Percentiles rank a stretch among this genome's conserved stretches.
phyloP scores from a whole-genome alignment of 306 rosid species.

The Cucumis cinereus region DNA sequence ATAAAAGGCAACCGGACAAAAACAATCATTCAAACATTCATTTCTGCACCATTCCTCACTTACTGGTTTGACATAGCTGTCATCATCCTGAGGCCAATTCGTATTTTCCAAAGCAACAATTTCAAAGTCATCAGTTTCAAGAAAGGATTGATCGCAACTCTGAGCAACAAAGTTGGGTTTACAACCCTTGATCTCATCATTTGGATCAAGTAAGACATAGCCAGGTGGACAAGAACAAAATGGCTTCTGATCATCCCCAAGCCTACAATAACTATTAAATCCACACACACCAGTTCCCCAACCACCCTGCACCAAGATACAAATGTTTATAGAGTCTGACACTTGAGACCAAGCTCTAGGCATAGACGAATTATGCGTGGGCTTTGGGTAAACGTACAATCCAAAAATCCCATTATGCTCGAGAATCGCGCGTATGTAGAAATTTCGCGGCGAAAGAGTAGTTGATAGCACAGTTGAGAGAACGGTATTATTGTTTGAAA shows the following conservation, averaged over 20 bases:
- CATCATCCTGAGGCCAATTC: slow-evolving; percentile 4
- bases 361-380: neutral
- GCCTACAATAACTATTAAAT: slow-evolving; percentile 23
- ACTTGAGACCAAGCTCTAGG: neutral
- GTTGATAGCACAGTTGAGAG: neutral
- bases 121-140: neutral
- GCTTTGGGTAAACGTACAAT: neutral
- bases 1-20: slow-evolving; percentile 9
- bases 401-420: slow-evolving; percentile 30
- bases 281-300: slow-evolving; percentile 13
- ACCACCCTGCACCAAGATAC: neutral
- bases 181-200: slow-evolving; percentile 26
- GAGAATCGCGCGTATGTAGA: slow-evolving; percentile 40
- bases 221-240: slow-evolving; percentile 17
- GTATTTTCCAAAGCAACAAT: neutral
- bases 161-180: slow-evolving; percentile 12
- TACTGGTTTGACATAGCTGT: neutral
- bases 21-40: slow-evolving; percentile 22
- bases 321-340: neutral
- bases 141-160: slow-evolving; percentile 14
- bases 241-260: neutral
- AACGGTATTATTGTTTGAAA: slow-evolving; percentile 1
- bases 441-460: neutral
- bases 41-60: slow-evolving; percentile 16
- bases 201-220: slow-evolving; percentile 17